Conservation (phyloP, 805 yeast species). For the Yamadazyma ubonensis region DNA sequence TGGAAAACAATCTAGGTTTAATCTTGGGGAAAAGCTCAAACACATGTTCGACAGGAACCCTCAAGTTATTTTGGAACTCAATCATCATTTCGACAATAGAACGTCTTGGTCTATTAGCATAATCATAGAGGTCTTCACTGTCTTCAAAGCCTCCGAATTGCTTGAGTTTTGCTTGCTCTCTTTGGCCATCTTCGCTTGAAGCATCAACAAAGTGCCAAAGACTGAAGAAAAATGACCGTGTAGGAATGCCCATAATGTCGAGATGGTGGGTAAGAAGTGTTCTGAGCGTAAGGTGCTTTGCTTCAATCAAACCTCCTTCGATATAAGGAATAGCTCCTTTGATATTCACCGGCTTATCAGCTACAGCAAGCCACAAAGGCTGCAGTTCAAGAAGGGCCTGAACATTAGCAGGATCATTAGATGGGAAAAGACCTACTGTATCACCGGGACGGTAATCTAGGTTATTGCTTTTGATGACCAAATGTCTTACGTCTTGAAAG, state of each 20-base stretch:
- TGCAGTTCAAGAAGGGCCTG: conserved; percentile 64
- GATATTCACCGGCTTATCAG: conserved; percentile 56
- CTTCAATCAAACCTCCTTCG: conserved; percentile 62
- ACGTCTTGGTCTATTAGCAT: conserved; percentile 90
- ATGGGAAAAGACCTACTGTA: conserved; percentile 72
- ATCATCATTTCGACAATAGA: conserved; percentile 78
- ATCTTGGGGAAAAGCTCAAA: conserved; percentile 77
- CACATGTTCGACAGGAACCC: conserved; percentile 71
- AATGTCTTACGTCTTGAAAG: conserved; percentile 84
- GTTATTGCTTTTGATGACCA: conserved; percentile 41
- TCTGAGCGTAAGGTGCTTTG: conserved; percentile 58
- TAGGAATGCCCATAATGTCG: conserved; percentile 80
- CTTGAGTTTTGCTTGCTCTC: conserved; percentile 71
- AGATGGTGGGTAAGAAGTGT: conserved; percentile 73
- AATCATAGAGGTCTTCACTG: conserved; percentile 79
- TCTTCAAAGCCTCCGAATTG: conserved; percentile 75
- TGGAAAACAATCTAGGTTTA: conserved; percentile 80
- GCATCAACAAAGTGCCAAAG: conserved; percentile 63
- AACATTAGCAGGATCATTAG: conserved; percentile 64
- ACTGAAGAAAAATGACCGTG: conserved; percentile 73
- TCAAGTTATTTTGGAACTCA: conserved; percentile 72
- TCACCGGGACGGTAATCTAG: conserved; percentile 72
- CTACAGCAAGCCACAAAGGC: conserved; percentile 64
- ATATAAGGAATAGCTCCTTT: conserved; percentile 34
- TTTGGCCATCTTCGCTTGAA: conserved; percentile 54